Percentiles rank a stretch among this genome's conserved stretches.
Conservation (phyloP, 1,139 yeast genomes). For the Hanseniaspora sp. region DNA sequence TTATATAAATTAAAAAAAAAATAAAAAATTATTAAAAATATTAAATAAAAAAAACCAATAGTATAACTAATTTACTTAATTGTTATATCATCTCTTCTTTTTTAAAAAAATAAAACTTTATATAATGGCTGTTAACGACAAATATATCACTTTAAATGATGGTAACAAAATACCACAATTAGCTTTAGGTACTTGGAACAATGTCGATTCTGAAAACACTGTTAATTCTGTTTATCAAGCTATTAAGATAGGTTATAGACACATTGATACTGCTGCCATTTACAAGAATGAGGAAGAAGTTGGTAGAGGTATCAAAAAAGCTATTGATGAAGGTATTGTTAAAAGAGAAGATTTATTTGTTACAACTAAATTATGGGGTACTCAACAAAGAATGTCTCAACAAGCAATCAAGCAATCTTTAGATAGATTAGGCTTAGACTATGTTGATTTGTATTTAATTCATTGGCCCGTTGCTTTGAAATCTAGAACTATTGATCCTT, state of each 20-base stretch:
- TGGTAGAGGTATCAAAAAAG: conserved; percentile 58
- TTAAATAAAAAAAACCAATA: too few relatives aligned
- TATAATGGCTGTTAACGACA: conserved; percentile 17
- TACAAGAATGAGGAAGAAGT: conserved; percentile 59
- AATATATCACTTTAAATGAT: conserved; percentile 41
- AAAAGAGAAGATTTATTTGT: conserved; percentile 62
- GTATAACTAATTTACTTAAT: too few relatives aligned
- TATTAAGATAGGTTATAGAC: conserved; percentile 58
- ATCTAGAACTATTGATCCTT: conserved; percentile 34
- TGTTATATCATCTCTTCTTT: background rate
- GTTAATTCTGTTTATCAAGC: conserved; percentile 54
- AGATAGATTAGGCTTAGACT: conserved; percentile 58
- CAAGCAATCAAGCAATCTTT: conserved; percentile 53
- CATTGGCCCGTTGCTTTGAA: conserved; percentile 75
- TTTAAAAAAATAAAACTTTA: background rate
- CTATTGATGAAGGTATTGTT: conserved; percentile 53
- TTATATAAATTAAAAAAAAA: too few relatives aligned
- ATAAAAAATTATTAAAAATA: too few relatives aligned
- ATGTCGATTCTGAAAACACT: conserved; percentile 49
- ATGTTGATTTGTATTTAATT: conserved; percentile 69
- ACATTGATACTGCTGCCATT: conserved; percentile 66
- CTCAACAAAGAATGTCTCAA: conserved; percentile 51
- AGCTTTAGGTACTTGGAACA: conserved; percentile 75
- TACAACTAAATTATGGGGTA: conserved; percentile 72
- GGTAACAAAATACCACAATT: conserved; percentile 57